Evolutionary conservation across 768 basidiomycete genomes (phyloP).

Genomic region (Russula ochroleuca): DNA sequence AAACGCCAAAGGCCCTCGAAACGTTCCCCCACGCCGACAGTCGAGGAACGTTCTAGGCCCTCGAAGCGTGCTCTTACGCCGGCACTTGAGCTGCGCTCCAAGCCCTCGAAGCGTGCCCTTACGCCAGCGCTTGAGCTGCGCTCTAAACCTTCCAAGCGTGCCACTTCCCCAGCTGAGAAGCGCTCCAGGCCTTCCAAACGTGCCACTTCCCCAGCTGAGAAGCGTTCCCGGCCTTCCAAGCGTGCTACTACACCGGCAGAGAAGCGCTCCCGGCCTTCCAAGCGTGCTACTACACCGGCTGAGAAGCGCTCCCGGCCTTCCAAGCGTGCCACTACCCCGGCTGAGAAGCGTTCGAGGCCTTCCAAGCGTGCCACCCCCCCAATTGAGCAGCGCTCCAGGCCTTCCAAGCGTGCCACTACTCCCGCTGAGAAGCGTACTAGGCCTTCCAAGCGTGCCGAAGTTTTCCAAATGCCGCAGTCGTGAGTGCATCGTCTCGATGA

Average conservation of each 20-base stretch:
- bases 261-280: background rate
- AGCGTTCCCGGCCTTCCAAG: background rate
- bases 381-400: background rate
- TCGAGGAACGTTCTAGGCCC: no score
- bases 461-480: background rate
- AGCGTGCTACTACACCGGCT: background rate
- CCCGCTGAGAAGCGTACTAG: background rate
- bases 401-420: background rate
- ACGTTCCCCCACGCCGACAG: no score
- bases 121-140: no score
- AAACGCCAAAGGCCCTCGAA: background rate
- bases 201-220: background rate
- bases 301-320: background rate
- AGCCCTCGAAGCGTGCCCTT: no score
- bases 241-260: background rate
- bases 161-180: background rate
- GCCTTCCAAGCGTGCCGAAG: background rate
- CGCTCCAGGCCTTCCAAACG: background rate
- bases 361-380: no score
- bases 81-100: no score
- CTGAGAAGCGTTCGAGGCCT: no score
- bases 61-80: no score
- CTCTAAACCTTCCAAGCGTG: no score
- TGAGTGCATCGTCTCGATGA: background rate
- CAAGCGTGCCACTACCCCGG: background rate